Percentiles rank a stretch among this genome's conserved stretches.
Conservation (phyloP, 805 yeast species). For the Suhomyces sp. region DNA sequence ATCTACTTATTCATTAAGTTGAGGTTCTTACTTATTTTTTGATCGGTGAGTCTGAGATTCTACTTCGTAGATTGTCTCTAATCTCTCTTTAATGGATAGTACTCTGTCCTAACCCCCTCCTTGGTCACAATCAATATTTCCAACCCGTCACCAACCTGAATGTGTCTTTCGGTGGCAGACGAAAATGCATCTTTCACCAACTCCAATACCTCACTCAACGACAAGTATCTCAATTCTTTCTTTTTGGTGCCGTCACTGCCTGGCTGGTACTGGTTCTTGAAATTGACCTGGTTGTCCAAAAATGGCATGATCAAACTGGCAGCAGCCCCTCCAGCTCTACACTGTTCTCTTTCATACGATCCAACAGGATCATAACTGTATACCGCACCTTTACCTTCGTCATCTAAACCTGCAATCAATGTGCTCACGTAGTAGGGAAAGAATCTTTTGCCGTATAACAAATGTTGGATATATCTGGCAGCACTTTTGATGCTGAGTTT, state of each 20-base stretch:
- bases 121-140: constrained; percentile 89
- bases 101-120: constrained; percentile 85
- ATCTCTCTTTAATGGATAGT: constrained; percentile 85
- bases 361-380: constrained; percentile 98
- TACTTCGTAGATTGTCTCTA: too few species aligned
- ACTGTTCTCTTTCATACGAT: constrained; percentile 94
- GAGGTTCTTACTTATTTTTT: too few species aligned
- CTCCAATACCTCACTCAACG: constrained; percentile 79
- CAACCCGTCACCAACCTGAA: constrained; percentile 95
- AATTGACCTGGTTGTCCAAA: constrained; percentile 94
- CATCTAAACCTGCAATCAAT: constrained; percentile 89
- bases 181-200: constrained; percentile 91
- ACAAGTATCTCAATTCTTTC: constrained; percentile 59
- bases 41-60: too few species aligned
- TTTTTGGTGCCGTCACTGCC: constrained; percentile 64
- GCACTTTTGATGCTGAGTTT: constrained; percentile 66
- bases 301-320: constrained; percentile 96
- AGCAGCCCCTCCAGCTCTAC: constrained; percentile 98
- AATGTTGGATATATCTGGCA: constrained; percentile 87
- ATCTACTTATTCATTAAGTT: too few species aligned
- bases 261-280: constrained; percentile 86
- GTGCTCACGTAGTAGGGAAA: constrained; percentile 98
- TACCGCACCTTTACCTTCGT: constrained; percentile 88
- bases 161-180: constrained; percentile 97
- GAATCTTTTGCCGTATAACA: constrained; percentile 87